These are phyloP conservation scores for Cutaneotrichosporon sp. DNA, from an alignment of 1,284 basidiomycete genomes.

Conservation along the genomic window DNA sequence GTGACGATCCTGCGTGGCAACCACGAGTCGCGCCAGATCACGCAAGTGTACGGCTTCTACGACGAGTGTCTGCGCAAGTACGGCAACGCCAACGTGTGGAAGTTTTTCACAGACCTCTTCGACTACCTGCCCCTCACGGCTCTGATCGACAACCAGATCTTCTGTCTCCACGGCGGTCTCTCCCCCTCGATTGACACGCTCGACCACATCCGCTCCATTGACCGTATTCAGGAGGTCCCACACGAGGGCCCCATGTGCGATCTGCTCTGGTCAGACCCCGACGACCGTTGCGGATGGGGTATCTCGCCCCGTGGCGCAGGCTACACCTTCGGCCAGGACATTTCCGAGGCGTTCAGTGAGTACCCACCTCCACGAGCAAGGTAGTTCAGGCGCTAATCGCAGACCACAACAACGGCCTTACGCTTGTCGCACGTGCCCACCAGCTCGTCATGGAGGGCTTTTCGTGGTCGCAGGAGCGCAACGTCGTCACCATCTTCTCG, in stretches of 20 bases:
- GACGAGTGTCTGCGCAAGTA: conserved; percentile 99
- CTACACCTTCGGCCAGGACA: conserved; percentile 99
- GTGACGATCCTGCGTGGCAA: conserved; percentile 98
- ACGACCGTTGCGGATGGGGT: conserved; percentile 99
- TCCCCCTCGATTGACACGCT: conserved; percentile 99
- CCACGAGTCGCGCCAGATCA: conserved; percentile 98
- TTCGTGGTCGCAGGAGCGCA: conserved; percentile 93
- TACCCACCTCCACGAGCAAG: background rate
- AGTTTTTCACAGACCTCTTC: conserved; percentile 98
- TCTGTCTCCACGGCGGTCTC: conserved; percentile 96
- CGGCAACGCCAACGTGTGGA: conserved; percentile 99
- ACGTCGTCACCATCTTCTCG: conserved; percentile 99
- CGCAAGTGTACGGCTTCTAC: conserved; percentile 99
- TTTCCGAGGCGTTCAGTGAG: conserved; percentile 59
- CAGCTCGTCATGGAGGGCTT: conserved; percentile 98
- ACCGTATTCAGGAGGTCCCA: conserved; percentile 97
- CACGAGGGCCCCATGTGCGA: conserved; percentile 99
- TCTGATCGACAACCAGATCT: conserved; percentile 98
- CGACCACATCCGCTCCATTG: conserved; percentile 97
- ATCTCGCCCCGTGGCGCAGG: conserved; percentile 98
- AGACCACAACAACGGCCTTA: conserved; percentile 96
- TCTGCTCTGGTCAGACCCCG: conserved; percentile 97
- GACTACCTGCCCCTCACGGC: conserved; percentile 96
- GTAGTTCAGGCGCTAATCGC: background rate
- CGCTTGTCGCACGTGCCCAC: conserved; percentile 90